Evolutionary conservation across 2,329 filamentous ascomycete species (phyloP).

Genomic region (Pestalotiopsis sp.): DNA sequence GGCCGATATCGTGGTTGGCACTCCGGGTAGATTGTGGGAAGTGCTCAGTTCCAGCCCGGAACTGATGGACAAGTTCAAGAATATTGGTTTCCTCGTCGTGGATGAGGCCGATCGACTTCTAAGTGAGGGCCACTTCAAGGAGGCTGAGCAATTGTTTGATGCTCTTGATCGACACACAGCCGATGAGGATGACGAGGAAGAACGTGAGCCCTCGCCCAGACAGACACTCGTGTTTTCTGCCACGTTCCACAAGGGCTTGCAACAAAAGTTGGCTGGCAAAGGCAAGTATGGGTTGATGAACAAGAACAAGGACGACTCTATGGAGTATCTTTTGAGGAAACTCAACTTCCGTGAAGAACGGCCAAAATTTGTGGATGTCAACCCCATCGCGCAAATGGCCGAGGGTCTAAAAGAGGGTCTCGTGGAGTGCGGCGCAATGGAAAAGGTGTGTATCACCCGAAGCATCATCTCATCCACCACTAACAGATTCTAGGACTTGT

Average conservation of each 20-base stretch:
- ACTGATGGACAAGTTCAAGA: slow-evolving; percentile 70
- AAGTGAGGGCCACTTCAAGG: slow-evolving; percentile 93
- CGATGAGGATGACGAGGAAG: slow-evolving; percentile 50
- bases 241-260: slow-evolving; percentile 88
- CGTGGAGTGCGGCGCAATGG: slow-evolving; percentile 88
- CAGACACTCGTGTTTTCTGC: slow-evolving; percentile 97
- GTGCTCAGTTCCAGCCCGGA: slow-evolving; percentile 77
- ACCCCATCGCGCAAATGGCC: slow-evolving; percentile 88
- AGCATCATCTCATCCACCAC: background rate
- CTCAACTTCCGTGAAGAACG: slow-evolving; percentile 83
- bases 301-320: slow-evolving; percentile 76
- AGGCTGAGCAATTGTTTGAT: slow-evolving; percentile 84
- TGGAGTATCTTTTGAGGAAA: slow-evolving; percentile 91
- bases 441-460: slow-evolving; percentile 66
- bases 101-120: slow-evolving; percentile 94
- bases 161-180: slow-evolving; percentile 72
- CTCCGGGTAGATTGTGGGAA: slow-evolving; percentile 93
- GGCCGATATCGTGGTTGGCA: slow-evolving; percentile 92
- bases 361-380: slow-evolving; percentile 90
- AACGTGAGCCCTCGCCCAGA: slow-evolving; percentile 50
- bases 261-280: slow-evolving; percentile 87
- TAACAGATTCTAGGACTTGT: slow-evolving; percentile 68
- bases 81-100: slow-evolving; percentile 81
- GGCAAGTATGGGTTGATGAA: slow-evolving; percentile 67
- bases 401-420: slow-evolving; percentile 83